These are phyloP conservation scores for Anastatica hierochuntica DNA, from an alignment of 345 rosid species.

Conservation along the genomic window DNA sequence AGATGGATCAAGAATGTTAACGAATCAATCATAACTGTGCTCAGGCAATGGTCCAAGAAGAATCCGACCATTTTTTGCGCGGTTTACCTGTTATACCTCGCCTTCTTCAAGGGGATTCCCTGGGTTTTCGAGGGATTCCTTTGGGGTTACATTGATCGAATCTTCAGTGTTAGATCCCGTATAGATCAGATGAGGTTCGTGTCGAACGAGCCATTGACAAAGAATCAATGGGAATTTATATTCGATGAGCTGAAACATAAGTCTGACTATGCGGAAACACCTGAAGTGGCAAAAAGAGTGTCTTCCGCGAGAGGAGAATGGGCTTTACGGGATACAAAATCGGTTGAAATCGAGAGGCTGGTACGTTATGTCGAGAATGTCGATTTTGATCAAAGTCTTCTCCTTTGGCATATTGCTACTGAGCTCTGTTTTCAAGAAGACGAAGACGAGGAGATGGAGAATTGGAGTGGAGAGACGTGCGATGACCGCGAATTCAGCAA, in stretches of 20 bases:
- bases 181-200: constrained; percentile 26
- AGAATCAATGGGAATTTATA: constrained; percentile 32
- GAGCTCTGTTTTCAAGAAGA: constrained; percentile 30
- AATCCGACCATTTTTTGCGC: not conserved
- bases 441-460: not conserved
- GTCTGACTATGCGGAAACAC: constrained; percentile 19
- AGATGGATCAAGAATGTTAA: not conserved
- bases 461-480: not conserved
- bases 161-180: constrained; percentile 21
- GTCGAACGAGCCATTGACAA: not conserved
- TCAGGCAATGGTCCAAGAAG: constrained; percentile 7
- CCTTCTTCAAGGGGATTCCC: constrained; percentile 5
- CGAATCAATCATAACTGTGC: not conserved
- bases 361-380: constrained; percentile 21
- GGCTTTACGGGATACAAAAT: constrained; percentile 20
- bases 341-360: not conserved
- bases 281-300: constrained; percentile 22
- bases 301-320: constrained; percentile 33
- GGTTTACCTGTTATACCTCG: not conserved
- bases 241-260: constrained; percentile 20
- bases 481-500: constrained; percentile 26
- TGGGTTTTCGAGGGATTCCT: not conserved
- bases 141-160: constrained; percentile 4
- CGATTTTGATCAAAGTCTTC: constrained; percentile 23
- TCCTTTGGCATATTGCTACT: constrained; percentile 45